Conservation (phyloP, 306 rosid genomes). For the Rosa multiflora region DNA sequence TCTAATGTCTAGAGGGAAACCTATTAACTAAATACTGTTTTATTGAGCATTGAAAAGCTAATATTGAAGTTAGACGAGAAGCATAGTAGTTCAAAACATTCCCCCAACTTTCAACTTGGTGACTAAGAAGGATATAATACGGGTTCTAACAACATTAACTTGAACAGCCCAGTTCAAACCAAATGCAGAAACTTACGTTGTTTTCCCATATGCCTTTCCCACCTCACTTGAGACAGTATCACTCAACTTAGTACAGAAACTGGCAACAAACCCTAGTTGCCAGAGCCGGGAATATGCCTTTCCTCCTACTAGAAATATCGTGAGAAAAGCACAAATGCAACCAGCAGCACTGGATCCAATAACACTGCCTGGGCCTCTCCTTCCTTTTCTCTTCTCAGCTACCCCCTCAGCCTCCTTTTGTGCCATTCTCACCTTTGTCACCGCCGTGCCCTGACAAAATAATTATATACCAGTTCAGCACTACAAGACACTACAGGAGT, state of each 20-base stretch:
- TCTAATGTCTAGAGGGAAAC: background rate
- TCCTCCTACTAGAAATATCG: conserved; percentile 72
- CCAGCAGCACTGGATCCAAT: conserved; percentile 98
- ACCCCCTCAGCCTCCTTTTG: conserved; percentile 94
- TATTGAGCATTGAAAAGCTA: background rate
- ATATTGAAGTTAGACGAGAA: background rate
- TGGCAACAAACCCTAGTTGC: conserved; percentile 91
- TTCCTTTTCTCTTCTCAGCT: conserved; percentile 93
- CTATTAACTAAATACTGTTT: background rate
- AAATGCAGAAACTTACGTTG: conserved; percentile 62
- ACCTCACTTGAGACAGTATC: conserved; percentile 98
- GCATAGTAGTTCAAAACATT: background rate
- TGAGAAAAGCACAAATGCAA: conserved; percentile 75
- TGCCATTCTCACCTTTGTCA: conserved; percentile 83
- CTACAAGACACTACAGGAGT: background rate
- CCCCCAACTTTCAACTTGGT: background rate
- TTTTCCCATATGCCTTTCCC: conserved; percentile 93
- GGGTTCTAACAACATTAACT: background rate
- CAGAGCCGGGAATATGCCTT: conserved; percentile 59
- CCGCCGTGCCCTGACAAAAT: conserved; percentile 72
- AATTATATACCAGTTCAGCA: background rate
- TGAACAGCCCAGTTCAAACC: background rate
- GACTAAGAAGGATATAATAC: background rate
- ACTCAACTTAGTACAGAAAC: conserved; percentile 94
- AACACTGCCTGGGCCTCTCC: conserved; percentile 96